Evolutionary conservation across 495 filamentous ascomycete genomes (phyloP), one percentile per base, ranked within the genome.

Genomic region (Neurospora hispaniola): DNA sequence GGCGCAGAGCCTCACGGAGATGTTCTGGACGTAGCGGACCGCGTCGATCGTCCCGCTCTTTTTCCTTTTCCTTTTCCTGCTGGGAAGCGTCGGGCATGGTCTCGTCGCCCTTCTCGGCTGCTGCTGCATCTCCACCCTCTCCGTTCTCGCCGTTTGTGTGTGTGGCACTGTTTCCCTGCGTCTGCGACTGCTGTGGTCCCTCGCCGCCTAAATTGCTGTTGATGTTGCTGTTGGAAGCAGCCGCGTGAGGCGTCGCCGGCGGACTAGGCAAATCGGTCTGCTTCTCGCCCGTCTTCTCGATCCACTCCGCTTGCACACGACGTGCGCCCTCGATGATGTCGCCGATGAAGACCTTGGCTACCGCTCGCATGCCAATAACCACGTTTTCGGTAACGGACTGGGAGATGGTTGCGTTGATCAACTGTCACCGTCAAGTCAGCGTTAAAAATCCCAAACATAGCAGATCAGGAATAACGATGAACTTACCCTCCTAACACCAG

Each of bases 361-460:
- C 93, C 4, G 91, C 89, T 69, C 91, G 92, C 76, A 97, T 90
- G 35, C 90, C 92, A 27, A 90, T 90, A 46, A 95, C 89, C 39
- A 97, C 91, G 69, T 87, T 90, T 16, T 88, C 86, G 5, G 93
- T 91, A 4, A 94, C 93, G 23, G 93, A 96, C 80, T 97, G 94
- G 1, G 92, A 94, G 14, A 96, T 89, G 48, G 93, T 94, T 75
- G 94, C 92, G 76, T 97, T 97, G 79, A 93, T 89, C 74, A 94
- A 90, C 84, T 93, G 59, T 68, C 40, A 40, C 23, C 68, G 39
- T 11, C 23, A 42, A 9, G 76, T 82, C 78, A 83, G 78, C 69
- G 69, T 6, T 6, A 10, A 12, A 12, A 41, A n/a, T n/a, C 18
- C n/a, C n/a, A 44, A 23, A 2, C 18, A 38, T 38, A 38, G 35